These are phyloP conservation scores for Amanita pallidorosea DNA, from an alignment of 768 basidiomycete species.

Conservation along the genomic window DNA sequence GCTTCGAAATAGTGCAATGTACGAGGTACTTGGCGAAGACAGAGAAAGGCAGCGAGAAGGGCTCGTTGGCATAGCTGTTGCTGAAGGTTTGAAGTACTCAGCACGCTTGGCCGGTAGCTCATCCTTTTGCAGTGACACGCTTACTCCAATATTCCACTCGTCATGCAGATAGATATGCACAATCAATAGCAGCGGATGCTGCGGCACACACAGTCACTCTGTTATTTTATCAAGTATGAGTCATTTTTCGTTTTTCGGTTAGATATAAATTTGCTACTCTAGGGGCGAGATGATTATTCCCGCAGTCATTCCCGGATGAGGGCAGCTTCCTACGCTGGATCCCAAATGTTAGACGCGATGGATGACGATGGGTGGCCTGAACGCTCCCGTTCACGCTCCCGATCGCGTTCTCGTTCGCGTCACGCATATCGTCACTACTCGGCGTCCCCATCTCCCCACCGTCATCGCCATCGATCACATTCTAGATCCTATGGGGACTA, in stretches of 20 bases:
- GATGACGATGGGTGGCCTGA: constrained; percentile 23
- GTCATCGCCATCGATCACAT: constrained; percentile 9
- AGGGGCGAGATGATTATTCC: constrained; percentile 16
- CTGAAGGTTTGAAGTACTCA: constrained; percentile 40
- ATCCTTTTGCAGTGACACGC: constrained; percentile 32
- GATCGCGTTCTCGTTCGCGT: constrained; percentile 24
- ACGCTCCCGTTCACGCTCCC: constrained; percentile 13
- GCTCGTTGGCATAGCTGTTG: constrained; percentile 56
- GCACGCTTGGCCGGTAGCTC: not conserved
- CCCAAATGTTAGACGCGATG: constrained; percentile 17
- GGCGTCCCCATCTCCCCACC: constrained; percentile 1
- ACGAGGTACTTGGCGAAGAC: constrained; percentile 46
- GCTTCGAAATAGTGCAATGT: constrained; percentile 45
- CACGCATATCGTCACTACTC: constrained; percentile 1
- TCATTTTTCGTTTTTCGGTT: not conserved
- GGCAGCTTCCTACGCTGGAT: constrained; percentile 13
- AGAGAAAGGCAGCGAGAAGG: constrained; percentile 54
- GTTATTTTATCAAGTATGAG: constrained; percentile 41
- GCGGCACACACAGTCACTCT: constrained; percentile 59
- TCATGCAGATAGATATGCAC: constrained; percentile 31
- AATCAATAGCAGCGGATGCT: constrained; percentile 45
- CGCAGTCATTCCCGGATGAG: not conserved
- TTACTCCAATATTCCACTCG: constrained; percentile 42
- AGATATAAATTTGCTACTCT: constrained; percentile 18
- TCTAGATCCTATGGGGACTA: not conserved